A percentile compares a stretch with the other conserved stretches of the same genome.
Conservation (phyloP, 2,329 filamentous ascomycete species). For the Rachicladosporium sp. region DNA sequence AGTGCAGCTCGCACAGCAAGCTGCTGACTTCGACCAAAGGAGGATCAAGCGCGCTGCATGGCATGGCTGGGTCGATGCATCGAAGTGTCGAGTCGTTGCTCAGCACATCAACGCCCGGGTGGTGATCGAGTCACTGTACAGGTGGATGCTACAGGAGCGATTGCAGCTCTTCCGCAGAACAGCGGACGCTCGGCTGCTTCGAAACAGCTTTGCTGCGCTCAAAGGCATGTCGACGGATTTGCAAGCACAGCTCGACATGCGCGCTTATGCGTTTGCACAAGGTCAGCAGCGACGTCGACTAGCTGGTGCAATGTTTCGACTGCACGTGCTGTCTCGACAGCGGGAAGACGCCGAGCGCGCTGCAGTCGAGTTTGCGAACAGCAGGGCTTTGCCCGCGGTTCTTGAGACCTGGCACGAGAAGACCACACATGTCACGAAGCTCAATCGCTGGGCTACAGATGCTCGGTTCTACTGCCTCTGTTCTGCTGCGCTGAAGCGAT, state of each 20-base stretch:
- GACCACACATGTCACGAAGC: conserved; percentile 31
- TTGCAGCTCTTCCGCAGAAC: conserved; percentile 29
- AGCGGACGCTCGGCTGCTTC: conserved; percentile 14
- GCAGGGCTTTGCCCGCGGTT: conserved; percentile 26
- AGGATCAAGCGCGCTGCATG: conserved; percentile 46
- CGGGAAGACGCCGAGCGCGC: conserved; percentile 25
- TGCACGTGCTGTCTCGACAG: conserved; percentile 18
- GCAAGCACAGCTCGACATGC: conserved; percentile 8
- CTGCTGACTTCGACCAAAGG: conserved; percentile 37
- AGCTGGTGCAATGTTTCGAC: conserved; percentile 15
- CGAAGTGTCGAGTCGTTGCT: conserved; percentile 42
- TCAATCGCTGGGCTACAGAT: conserved; percentile 42
- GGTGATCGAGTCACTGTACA: conserved; percentile 45
- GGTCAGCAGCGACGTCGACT: conserved; percentile 16
- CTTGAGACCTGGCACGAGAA: conserved; percentile 26
- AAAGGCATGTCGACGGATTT: conserved; percentile 4
- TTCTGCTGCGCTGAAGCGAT: conserved; percentile 37
- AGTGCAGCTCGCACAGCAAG: conserved; percentile 25
- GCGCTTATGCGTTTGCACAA: conserved; percentile 12
- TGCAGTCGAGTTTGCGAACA: conserved; percentile 32
- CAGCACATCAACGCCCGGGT: conserved; percentile 44
- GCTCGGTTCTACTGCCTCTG: conserved; percentile 44
- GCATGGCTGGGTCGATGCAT: conserved; percentile 49
- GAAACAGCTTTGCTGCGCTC: conserved; percentile 8
- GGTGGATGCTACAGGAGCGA: conserved; percentile 45